phyloP scores from a whole-genome alignment of 1,284 basidiomycete species.

The Vanrija humicola region DNA sequence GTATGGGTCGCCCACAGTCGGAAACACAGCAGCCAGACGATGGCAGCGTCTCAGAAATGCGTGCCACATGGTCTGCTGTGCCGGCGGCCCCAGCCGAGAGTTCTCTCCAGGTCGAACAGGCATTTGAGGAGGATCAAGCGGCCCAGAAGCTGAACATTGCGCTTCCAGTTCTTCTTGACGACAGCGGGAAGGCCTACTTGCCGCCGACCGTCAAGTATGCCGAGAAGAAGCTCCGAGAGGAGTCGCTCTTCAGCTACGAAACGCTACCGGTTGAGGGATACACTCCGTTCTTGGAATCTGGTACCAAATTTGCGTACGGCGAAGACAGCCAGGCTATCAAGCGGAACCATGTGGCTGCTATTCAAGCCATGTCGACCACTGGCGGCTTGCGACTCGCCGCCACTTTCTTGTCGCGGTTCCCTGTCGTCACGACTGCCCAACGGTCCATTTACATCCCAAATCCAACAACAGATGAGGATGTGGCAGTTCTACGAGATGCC shows the following conservation, averaged over 20 bases:
- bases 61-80: slow-evolving; percentile 36
- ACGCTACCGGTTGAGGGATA: slow-evolving; percentile 41
- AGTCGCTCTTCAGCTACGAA: slow-evolving; percentile 28
- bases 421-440: slow-evolving; percentile 12
- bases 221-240: slow-evolving; percentile 35
- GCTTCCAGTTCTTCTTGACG: slow-evolving; percentile 82
- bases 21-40: slow-evolving; percentile 4
- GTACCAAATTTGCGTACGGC: slow-evolving; percentile 41
- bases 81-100: slow-evolving; percentile 28
- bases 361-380: slow-evolving; percentile 92
- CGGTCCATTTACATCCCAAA: slow-evolving; percentile 35
- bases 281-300: slow-evolving; percentile 38
- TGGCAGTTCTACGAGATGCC: slow-evolving; percentile 32
- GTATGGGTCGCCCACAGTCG: slow-evolving; percentile 21
- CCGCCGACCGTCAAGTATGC: slow-evolving; percentile 89
- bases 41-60: slow-evolving; percentile 12
- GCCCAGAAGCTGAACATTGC: slow-evolving; percentile 87
- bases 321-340: slow-evolving; percentile 59
- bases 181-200: slow-evolving; percentile 80
- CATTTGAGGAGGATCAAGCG: slow-evolving; percentile 77
- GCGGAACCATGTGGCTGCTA: slow-evolving; percentile 40
- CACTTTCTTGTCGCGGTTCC: slow-evolving; percentile 76
- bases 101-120: slow-evolving; percentile 50
- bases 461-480: slow-evolving; percentile 41
- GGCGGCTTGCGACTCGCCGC: slow-evolving; percentile 92